Evolutionary conservation across 169 alveolate genomes (phyloP).

Genomic region (Condylostoma magnum): DNA sequence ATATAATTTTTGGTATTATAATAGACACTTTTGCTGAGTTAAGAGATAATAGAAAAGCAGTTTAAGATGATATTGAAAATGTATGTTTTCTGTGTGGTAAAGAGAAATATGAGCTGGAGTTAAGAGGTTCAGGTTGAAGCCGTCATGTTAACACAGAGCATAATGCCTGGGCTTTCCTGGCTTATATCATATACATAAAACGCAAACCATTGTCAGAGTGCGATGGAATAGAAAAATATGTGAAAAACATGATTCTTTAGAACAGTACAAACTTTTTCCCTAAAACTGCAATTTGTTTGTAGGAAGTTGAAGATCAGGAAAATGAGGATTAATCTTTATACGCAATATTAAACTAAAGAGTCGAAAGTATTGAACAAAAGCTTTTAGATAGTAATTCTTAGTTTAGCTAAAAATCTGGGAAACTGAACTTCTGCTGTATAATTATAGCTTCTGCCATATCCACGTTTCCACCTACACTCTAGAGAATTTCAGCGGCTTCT

Average conservation of each 20-base stretch:
- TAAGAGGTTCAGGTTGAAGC: conserved; percentile 34
- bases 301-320: neutral
- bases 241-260: neutral
- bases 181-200: conserved; percentile 13
- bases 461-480: too few species aligned
- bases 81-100: conserved; percentile 60
- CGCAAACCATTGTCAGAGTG: conserved; percentile 8
- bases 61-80: conserved; percentile 43
- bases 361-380: too few species aligned
- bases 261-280: conserved; percentile 15
- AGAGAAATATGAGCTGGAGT: conserved; percentile 29
- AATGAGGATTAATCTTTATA: too few species aligned
- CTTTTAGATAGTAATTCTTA: too few species aligned
- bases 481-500: too few species aligned
- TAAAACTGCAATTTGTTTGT: conserved; percentile 8
- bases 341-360: too few species aligned
- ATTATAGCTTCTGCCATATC: too few species aligned
- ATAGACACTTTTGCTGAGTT: conserved; percentile 76
- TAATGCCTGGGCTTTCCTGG: conserved; percentile 24
- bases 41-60: conserved; percentile 57
- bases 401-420: too few species aligned
- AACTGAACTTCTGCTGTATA: too few species aligned
- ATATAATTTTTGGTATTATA: conserved; percentile 66
- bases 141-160: conserved; percentile 34
- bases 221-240: conserved; percentile 29